Percentiles rank a stretch among this genome's conserved stretches.
These are phyloP conservation scores for Ceratocystis diversiconidia DNA, from an alignment of 2,329 filamentous ascomycete genomes.

Conservation along the genomic window DNA sequence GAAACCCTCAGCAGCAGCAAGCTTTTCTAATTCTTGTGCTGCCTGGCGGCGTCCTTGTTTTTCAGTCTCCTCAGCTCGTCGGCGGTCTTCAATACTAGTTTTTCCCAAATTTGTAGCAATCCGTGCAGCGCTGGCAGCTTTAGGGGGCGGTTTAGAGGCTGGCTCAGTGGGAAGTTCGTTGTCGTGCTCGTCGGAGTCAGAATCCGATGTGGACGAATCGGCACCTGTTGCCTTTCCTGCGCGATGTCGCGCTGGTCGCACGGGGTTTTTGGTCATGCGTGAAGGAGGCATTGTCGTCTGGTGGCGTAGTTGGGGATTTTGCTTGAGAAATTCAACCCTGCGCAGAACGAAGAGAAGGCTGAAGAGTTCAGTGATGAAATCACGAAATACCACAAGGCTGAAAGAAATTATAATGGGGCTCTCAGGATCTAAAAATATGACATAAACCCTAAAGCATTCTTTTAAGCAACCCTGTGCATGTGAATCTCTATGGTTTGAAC, in stretches of 20 bases:
- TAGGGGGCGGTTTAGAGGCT: slow-evolving; percentile 37
- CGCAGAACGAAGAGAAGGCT: neutral
- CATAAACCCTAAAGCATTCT: neutral
- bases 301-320: neutral
- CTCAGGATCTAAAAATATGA: neutral
- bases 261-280: slow-evolving; percentile 86
- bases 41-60: slow-evolving; percentile 30
- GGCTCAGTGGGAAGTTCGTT: slow-evolving; percentile 22
- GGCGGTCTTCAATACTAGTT: slow-evolving; percentile 37
- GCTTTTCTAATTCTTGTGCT: slow-evolving; percentile 26
- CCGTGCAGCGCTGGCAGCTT: slow-evolving; percentile 40
- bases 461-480: neutral
- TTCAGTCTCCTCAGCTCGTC: slow-evolving; percentile 33
- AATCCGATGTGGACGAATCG: slow-evolving; percentile 40
- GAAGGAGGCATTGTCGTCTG: slow-evolving; percentile 47
- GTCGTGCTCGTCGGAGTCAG: slow-evolving; percentile 30
- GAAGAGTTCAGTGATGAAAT: neutral
- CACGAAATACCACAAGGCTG: slow-evolving; percentile 7
- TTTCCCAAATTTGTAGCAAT: slow-evolving; percentile 41
- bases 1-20: slow-evolving; percentile 47
- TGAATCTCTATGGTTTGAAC: neutral
- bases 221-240: slow-evolving; percentile 61
- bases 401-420: slow-evolving; percentile 10
- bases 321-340: neutral
- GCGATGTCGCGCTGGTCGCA: slow-evolving; percentile 66